phyloP scores from a whole-genome alignment of 192 early-diverging fungal genomes.

The Gryganskiella cystojenkinii region DNA sequence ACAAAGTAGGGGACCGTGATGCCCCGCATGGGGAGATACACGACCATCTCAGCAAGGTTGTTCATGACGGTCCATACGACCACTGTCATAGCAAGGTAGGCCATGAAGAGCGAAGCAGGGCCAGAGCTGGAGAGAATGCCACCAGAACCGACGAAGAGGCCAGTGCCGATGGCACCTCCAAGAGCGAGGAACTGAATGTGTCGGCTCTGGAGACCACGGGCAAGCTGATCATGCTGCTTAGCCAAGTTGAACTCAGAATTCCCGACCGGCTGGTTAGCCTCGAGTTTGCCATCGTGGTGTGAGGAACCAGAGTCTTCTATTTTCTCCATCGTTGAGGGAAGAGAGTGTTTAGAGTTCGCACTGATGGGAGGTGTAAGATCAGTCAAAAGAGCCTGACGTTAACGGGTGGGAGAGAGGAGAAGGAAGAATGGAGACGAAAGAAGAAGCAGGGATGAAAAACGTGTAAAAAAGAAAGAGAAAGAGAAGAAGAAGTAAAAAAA shows the following conservation, averaged over 20 bases:
- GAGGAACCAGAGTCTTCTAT: background rate
- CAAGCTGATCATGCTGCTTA: slow-evolving; percentile 38
- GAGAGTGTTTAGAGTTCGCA: background rate
- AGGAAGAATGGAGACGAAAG: background rate
- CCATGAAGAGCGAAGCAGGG: slow-evolving; percentile 62
- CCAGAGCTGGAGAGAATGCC: slow-evolving; percentile 59
- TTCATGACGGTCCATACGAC: slow-evolving; percentile 67
- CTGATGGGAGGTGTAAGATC: background rate
- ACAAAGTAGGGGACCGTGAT: slow-evolving; percentile 57
- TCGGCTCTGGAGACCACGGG: slow-evolving; percentile 60
- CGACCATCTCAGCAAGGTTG: slow-evolving; percentile 70
- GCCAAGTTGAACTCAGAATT: slow-evolving; percentile 18
- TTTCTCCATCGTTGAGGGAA: slow-evolving; percentile 8
- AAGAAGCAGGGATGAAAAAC: background rate
- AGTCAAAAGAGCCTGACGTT: slow-evolving; percentile 1
- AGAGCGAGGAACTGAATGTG: slow-evolving; percentile 70
- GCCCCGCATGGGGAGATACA: slow-evolving; percentile 66
- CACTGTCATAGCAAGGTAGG: slow-evolving; percentile 60
- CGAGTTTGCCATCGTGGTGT: background rate
- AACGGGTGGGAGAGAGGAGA: background rate
- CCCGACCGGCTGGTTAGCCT: slow-evolving; percentile 9
- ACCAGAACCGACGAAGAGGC: slow-evolving; percentile 66
- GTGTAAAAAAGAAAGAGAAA: background rate
- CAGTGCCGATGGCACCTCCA: slow-evolving; percentile 68
- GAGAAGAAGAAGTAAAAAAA: background rate